These are phyloP conservation scores for Quercus parvula DNA, from an alignment of 306 rosid species.

Conservation along the genomic window DNA sequence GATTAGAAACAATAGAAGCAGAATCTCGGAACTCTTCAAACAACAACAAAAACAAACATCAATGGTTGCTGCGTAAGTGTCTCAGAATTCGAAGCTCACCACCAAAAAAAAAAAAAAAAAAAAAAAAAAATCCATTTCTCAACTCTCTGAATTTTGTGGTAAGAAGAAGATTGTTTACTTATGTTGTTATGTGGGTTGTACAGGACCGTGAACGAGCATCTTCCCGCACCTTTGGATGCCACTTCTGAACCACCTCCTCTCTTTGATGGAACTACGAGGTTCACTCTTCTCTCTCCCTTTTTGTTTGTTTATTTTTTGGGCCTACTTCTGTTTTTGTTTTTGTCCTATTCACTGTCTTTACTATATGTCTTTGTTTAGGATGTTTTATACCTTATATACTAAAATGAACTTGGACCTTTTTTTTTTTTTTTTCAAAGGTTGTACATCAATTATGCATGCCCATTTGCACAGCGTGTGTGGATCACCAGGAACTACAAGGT, in stretches of 20 bases:
- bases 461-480: slow-evolving; percentile 88
- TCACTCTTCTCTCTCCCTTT: background rate
- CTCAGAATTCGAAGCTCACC: background rate
- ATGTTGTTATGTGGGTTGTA: background rate
- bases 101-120: background rate
- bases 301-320: background rate
- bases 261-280: slow-evolving; percentile 91
- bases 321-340: too few species aligned
- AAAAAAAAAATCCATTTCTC: too few species aligned
- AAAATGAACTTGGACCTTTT: background rate
- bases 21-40: background rate
- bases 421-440: slow-evolving; percentile 33
- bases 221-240: slow-evolving; percentile 51
- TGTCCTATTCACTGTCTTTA: background rate
- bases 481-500: slow-evolving; percentile 82
- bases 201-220: slow-evolving; percentile 23
- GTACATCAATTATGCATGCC: slow-evolving; percentile 53
- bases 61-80: slow-evolving; percentile 41
- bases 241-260: slow-evolving; percentile 64
- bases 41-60: background rate
- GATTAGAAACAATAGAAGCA: background rate
- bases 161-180: background rate
- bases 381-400: background rate
- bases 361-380: background rate
- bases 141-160: background rate